Percentiles rank a stretch among this genome's conserved stretches.
These are phyloP conservation scores for Furcasterigmium sp. DNA, from an alignment of 2,329 filamentous ascomycete genomes.

Conservation along the genomic window DNA sequence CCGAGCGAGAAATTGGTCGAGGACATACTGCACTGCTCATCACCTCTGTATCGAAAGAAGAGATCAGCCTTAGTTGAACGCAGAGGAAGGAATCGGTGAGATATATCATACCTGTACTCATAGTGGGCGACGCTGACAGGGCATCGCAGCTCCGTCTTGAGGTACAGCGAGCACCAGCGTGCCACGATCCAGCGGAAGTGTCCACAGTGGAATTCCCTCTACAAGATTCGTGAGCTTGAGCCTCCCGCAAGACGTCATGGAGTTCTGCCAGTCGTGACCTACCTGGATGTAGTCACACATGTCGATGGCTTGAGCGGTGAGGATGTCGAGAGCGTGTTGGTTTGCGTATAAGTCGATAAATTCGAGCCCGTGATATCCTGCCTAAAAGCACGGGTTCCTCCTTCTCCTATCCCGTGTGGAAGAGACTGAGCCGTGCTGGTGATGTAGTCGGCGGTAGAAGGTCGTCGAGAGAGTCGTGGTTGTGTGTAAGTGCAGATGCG, in stretches of 20 bases:
- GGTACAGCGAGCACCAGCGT: constrained; percentile 37
- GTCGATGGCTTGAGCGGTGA: constrained; percentile 3
- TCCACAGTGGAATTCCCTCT: constrained; percentile 48
- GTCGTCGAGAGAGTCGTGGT: background rate
- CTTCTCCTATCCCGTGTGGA: too few relatives aligned
- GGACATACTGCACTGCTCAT: constrained; percentile 39
- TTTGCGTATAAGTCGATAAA: background rate
- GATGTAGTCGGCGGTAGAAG: background rate
- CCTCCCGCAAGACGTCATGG: background rate
- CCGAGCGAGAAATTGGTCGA: background rate
- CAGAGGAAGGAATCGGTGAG: background rate
- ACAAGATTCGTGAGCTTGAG: background rate
- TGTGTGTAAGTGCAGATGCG: background rate
- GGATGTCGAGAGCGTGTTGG: too few relatives aligned
- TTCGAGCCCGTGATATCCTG: too few relatives aligned
- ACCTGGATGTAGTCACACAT: constrained; percentile 51
- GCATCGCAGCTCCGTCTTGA: constrained; percentile 36
- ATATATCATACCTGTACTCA: constrained; percentile 34
- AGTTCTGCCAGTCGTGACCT: constrained; percentile 5
- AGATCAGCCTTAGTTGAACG: constrained; percentile 16
- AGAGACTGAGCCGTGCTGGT: too few relatives aligned
- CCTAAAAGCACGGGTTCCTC: too few relatives aligned
- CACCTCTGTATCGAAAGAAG: constrained; percentile 24
- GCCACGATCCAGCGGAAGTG: constrained; percentile 45
- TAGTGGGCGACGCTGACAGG: constrained; percentile 38